These are phyloP conservation scores for Cercospora sp. DNA, from an alignment of 2,329 filamentous ascomycete genomes.

Conservation along the genomic window DNA sequence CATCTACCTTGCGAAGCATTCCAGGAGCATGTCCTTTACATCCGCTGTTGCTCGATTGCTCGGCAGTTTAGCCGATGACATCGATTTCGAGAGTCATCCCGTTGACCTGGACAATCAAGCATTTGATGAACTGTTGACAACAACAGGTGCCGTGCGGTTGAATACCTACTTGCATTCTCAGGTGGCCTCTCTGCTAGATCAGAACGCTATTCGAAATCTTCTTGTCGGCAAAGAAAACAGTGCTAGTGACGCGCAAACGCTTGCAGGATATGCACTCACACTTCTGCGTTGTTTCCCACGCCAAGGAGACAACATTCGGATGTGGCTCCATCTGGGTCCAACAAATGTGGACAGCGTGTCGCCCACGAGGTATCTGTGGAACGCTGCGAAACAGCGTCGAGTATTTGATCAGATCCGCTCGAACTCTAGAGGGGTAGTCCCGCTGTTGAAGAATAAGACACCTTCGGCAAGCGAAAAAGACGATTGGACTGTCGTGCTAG, in stretches of 20 bases:
- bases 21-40: constrained; percentile 49
- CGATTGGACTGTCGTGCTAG: constrained; percentile 84
- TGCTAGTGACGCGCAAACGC: constrained; percentile 62
- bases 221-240: constrained; percentile 30
- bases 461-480: constrained; percentile 44
- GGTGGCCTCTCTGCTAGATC: constrained; percentile 70
- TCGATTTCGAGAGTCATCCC: constrained; percentile 51
- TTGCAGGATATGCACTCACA: constrained; percentile 84
- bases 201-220: constrained; percentile 65
- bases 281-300: constrained; percentile 81
- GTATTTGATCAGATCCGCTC: constrained; percentile 59
- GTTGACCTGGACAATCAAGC: constrained; percentile 36
- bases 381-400: constrained; percentile 58
- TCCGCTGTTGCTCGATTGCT: constrained; percentile 57
- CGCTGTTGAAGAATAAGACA: constrained; percentile 50
- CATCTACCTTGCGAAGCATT: constrained; percentile 45
- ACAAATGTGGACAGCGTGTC: constrained; percentile 49
- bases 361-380: constrained; percentile 83
- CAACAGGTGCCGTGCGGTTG: constrained; percentile 29
- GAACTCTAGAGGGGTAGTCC: constrained; percentile 60
- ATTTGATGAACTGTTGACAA: constrained; percentile 50
- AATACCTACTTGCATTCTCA: constrained; percentile 62
- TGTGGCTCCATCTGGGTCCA: constrained; percentile 81
- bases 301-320: constrained; percentile 82
- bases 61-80: constrained; percentile 56